Percentiles rank a stretch among this genome's conserved stretches.
phyloP scores from a whole-genome alignment of 225 moss, liverwort and hornwort species.

The Polytrichum formosum region DNA sequence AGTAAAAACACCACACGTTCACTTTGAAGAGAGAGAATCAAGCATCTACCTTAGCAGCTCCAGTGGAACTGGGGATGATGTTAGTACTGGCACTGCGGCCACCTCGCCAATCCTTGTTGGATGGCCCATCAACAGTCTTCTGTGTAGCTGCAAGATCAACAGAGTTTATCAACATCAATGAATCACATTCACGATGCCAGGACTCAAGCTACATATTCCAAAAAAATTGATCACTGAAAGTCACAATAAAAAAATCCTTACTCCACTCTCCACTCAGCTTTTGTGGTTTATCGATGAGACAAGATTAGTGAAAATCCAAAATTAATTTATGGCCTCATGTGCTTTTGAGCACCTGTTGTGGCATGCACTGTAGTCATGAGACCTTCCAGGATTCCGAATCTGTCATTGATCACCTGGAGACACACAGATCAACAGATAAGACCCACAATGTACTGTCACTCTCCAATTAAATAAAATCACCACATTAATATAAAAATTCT shows the following conservation, averaged over 20 bases:
- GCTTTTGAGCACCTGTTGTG: constrained; percentile 36
- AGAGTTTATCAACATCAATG: too few species aligned
- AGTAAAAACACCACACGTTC: background rate
- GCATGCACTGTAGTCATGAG: constrained; percentile 69
- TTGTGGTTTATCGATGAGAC: too few species aligned
- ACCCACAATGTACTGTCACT: too few species aligned
- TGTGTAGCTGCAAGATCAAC: constrained; percentile 49
- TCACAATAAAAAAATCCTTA: too few species aligned
- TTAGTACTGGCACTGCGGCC: constrained; percentile 45
- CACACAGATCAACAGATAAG: constrained; percentile 6
- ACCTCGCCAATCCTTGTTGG: constrained; percentile 66
- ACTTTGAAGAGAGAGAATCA: background rate
- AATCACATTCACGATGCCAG: too few species aligned
- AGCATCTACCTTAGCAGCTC: constrained; percentile 46
- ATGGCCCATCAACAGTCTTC: constrained; percentile 68
- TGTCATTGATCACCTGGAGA: constrained; percentile 63
- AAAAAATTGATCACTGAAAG: too few species aligned
- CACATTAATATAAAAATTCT: too few species aligned
- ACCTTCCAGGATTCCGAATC: constrained; percentile 66
- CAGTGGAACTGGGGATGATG: constrained; percentile 62
- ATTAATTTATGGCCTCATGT: too few species aligned
- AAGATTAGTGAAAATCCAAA: too few species aligned
- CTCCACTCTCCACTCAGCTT: too few species aligned
- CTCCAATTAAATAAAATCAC: too few species aligned
- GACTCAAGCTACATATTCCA: too few species aligned